Conservation (phyloP, 257 asterid species). For the Verbascum thapsus region DNA sequence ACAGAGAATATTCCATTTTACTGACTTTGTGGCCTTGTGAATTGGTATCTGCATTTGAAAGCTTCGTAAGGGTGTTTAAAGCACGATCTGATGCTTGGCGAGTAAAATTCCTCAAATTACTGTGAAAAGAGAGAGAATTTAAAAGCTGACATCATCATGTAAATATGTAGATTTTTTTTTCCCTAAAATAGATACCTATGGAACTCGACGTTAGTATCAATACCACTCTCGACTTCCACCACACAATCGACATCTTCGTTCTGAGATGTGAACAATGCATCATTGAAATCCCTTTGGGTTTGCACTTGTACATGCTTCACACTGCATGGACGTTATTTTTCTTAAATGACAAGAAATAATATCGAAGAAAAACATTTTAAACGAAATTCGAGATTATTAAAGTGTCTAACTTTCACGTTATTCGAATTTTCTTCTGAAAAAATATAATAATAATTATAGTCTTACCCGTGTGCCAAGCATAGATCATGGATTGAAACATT, state of each 20-base stretch:
- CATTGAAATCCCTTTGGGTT: slow-evolving; percentile 63
- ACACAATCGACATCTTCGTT: slow-evolving; percentile 64
- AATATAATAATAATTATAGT: neutral
- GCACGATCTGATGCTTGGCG: slow-evolving; percentile 72
- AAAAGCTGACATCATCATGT: too few relatives aligned
- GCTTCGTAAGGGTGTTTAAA: slow-evolving; percentile 54
- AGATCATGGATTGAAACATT: slow-evolving; percentile 68
- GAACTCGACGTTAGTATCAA: slow-evolving; percentile 69
- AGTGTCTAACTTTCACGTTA: neutral
- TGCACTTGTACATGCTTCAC: slow-evolving; percentile 80
- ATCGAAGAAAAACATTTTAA: slow-evolving; percentile 1
- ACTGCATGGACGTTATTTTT: slow-evolving; percentile 42
- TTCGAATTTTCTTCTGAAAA: neutral
- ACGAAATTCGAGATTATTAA: slow-evolving; percentile 5
- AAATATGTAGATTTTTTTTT: slow-evolving; percentile 1
- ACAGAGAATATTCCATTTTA: slow-evolving; percentile 73
- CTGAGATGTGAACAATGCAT: slow-evolving; percentile 74
- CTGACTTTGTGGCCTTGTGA: slow-evolving; percentile 45
- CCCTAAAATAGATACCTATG: slow-evolving; percentile 57
- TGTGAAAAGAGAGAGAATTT: slow-evolving; percentile 37
- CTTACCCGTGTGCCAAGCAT: slow-evolving; percentile 88
- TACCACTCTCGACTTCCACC: slow-evolving; percentile 87
- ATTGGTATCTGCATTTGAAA: slow-evolving; percentile 42
- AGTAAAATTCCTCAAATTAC: slow-evolving; percentile 67
- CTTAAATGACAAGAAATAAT: neutral